Percentiles rank a stretch among this genome's conserved stretches.
These are phyloP conservation scores for Ballota nigra DNA, from an alignment of 257 asterid genomes.

Conservation along the genomic window DNA sequence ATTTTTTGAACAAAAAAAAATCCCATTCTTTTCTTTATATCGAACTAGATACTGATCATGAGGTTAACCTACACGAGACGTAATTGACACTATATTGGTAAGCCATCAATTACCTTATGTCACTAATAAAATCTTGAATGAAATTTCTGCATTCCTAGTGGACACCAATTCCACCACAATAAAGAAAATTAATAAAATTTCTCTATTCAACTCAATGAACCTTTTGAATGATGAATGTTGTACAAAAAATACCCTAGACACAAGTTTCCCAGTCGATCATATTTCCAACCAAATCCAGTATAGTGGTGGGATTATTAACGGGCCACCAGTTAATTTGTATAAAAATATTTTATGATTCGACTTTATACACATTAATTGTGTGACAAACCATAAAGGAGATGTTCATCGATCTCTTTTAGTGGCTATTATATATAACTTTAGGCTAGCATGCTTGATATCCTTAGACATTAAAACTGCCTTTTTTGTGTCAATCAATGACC, in stretches of 20 bases:
- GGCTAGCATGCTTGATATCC: not conserved
- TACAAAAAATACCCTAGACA: not conserved
- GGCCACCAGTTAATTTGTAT: not conserved
- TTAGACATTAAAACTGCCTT: not conserved
- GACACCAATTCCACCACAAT: conserved; percentile 13
- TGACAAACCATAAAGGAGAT: not conserved
- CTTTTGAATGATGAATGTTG: conserved; percentile 9
- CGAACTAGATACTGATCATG: too few relatives aligned
- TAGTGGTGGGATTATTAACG: not conserved
- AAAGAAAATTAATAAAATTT: not conserved
- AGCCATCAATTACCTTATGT: conserved; percentile 9
- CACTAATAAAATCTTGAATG: conserved; percentile 7
- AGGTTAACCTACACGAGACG: not conserved
- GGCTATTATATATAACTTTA: not conserved
- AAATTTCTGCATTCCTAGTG: conserved; percentile 2
- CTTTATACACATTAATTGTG: not conserved
- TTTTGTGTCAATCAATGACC: not conserved
- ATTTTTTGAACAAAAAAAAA: too few relatives aligned
- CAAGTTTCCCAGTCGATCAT: not conserved
- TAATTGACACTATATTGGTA: not conserved
- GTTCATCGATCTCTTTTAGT: not conserved
- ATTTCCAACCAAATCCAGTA: not conserved
- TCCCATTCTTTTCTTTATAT: too few relatives aligned
- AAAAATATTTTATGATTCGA: not conserved
- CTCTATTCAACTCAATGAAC: conserved; percentile 13